These are phyloP conservation scores for Pythium scleroteichum DNA, from an alignment of 352 stramenopile species.

Conservation along the genomic window DNA sequence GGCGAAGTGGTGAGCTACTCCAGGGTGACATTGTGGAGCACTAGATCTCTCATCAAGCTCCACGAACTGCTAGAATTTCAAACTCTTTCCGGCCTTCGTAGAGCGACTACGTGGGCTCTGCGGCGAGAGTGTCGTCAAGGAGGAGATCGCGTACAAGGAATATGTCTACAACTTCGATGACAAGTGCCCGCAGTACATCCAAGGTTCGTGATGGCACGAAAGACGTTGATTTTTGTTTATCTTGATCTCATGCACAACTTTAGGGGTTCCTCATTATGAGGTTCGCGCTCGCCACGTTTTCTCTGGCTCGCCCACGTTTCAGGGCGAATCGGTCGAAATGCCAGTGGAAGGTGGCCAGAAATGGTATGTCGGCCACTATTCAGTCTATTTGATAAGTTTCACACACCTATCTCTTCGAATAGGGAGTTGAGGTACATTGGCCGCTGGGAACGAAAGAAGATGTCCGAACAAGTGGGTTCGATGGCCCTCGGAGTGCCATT, in stretches of 20 bases:
- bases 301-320: conserved; percentile 78
- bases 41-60: too few relatives aligned
- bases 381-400: too few relatives aligned
- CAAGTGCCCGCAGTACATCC: conserved; percentile 86
- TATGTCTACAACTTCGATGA: conserved; percentile 91
- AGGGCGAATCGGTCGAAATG: conserved; percentile 76
- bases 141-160: conserved; percentile 88
- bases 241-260: too few relatives aligned
- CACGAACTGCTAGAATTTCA: conserved; percentile 54
- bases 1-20: conserved; percentile 68
- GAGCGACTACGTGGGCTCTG: conserved; percentile 76
- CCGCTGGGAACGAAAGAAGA: conserved; percentile 85
- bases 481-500: conserved; percentile 71
- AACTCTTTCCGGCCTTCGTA: conserved; percentile 80
- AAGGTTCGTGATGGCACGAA: conserved; percentile 32
- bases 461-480: conserved; percentile 72
- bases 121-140: conserved; percentile 83
- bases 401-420: not conserved
- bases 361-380: conserved; percentile 39
- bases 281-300: conserved; percentile 82
- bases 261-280: conserved; percentile 81
- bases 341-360: conserved; percentile 77
- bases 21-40: too few relatives aligned
- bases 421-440: conserved; percentile 86
- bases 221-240: too few relatives aligned